Conservation (phyloP, 2,329 filamentous ascomycete species). For the Fusarium sp. region DNA sequence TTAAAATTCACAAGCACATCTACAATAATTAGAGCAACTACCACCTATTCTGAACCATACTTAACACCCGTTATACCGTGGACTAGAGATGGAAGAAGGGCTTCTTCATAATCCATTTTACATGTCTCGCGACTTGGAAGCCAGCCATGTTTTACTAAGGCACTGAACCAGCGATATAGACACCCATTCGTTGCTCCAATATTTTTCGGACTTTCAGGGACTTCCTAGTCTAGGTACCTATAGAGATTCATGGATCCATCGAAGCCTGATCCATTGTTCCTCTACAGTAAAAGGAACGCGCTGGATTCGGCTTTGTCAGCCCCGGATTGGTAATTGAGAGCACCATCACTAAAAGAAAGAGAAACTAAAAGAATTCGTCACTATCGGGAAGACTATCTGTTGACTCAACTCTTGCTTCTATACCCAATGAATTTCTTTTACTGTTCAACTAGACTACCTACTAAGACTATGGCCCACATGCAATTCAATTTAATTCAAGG, state of each 20-base stretch:
- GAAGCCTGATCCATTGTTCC: conserved; percentile 20
- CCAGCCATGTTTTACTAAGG: too few relatives aligned
- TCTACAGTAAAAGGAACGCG: conserved; percentile 36
- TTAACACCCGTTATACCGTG: neutral
- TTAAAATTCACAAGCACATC: conserved; percentile 6
- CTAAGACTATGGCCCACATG: neutral
- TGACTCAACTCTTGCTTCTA: neutral
- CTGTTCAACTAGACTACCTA: too few relatives aligned
- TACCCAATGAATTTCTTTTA: neutral
- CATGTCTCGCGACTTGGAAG: neutral
- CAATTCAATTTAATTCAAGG: neutral
- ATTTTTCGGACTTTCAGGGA: neutral
- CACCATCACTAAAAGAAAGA: conserved; percentile 5
- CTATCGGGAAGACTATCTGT: neutral
- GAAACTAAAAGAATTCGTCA: neutral
- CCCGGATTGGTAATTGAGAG: conserved; percentile 27
- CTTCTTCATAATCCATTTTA: neutral
- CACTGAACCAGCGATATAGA: neutral
- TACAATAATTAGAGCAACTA: conserved; percentile 1
- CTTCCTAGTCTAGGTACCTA: neutral
- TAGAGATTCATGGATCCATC: conserved; percentile 14
- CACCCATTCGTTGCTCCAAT: neutral
- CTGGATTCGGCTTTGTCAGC: conserved; percentile 28
- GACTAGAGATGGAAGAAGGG: neutral
- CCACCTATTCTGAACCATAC: neutral